A percentile compares a stretch with the other conserved stretches of the same genome.
These are phyloP conservation scores for Arthrinium phaeospermum DNA, from an alignment of 2,329 filamentous ascomycete genomes.

Conservation along the genomic window DNA sequence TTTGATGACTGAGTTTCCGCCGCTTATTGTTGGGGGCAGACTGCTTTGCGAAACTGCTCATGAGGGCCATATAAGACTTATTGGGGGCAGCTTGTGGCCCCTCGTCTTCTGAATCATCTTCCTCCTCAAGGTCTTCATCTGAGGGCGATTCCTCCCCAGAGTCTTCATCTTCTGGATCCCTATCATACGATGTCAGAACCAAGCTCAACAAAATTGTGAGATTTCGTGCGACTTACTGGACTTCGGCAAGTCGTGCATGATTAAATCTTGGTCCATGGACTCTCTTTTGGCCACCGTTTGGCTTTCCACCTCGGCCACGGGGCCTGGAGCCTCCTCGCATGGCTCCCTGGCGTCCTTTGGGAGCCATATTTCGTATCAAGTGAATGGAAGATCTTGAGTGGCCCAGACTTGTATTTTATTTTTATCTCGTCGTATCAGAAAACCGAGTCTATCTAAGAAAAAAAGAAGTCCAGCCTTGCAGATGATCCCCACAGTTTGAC, in stretches of 20 bases:
- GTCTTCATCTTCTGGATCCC: conserved; percentile 39
- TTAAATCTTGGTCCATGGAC: conserved; percentile 49
- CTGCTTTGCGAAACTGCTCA: conserved; percentile 61
- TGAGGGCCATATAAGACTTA: conserved; percentile 61
- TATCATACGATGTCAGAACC: conserved; percentile 22
- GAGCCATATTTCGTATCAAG: conserved; percentile 15
- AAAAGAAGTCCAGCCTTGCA: conserved; percentile 13
- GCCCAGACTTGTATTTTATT: background rate
- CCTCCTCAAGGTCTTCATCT: conserved; percentile 49
- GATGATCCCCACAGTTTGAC: background rate
- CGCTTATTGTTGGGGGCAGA: conserved; percentile 57
- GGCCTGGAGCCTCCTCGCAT: background rate
- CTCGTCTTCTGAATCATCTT: conserved; percentile 53
- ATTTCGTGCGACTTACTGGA: conserved; percentile 43
- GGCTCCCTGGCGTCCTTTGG: conserved; percentile 13
- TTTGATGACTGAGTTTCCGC: conserved; percentile 57
- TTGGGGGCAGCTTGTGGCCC: conserved; percentile 41
- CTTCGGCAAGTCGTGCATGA: conserved; percentile 51
- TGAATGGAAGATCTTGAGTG: background rate
- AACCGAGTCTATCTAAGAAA: conserved; percentile 6
- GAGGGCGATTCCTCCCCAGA: conserved; percentile 46
- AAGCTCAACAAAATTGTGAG: background rate
- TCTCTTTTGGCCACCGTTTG: conserved; percentile 29
- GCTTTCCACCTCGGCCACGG: conserved; percentile 33
- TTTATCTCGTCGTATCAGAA: background rate